Base-by-base conservation (phyloP, 75 land plant species). In the Adiantum capillusveneris region DNA sequence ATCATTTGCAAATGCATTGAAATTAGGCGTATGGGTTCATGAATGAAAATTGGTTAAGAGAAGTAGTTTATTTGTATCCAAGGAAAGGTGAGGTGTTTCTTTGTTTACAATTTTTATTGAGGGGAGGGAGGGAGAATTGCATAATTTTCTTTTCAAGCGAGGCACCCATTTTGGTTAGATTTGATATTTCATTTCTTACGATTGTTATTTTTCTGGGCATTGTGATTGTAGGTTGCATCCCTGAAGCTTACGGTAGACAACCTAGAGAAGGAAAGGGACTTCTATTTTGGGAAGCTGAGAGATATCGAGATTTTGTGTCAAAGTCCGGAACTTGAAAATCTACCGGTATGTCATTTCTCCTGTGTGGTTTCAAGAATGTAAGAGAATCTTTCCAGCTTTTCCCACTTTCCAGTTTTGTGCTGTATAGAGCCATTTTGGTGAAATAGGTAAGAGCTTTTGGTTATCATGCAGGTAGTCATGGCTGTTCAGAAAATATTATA, bases 211-310 rank as follows among this genome's bases (percentile, higher is more conserved):
- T 60, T 7, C 2, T 43, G 22, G 31, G 31, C 17, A 0, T 12
- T 60, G n/a, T 31, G 45, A 61, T 67, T 24, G 51, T 56, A 69
- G 72, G 63, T 69, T 12, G 50, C 72, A 27, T 46, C 67, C 29
- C 72, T 69, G 46, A 69, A 69, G 59, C 31, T 69, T 18, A 30
- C 72, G 21, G 58, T 69, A 36, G 72, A 69, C 37, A 64, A 29
- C 31, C 59, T 69, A 44, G 72, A 69, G 45, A 69, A 69, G 59
- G 72, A 69, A 39, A 69, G 72, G 58, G 70, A 69, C 44, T 69
- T 69, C 71, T 69, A 69, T 45, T 69, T 65, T 64, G 55, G 65
- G 20, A 69, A 69, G 59, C 72, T 69, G 24, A 21, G 72, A 29
- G 72, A 69, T 25, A 69, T 69, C 14, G 72, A 69, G 59, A 69